These are phyloP conservation scores for Paragyromitra xinjiangensis DNA, from an alignment of 495 filamentous ascomycete species.

Conservation along the genomic window DNA sequence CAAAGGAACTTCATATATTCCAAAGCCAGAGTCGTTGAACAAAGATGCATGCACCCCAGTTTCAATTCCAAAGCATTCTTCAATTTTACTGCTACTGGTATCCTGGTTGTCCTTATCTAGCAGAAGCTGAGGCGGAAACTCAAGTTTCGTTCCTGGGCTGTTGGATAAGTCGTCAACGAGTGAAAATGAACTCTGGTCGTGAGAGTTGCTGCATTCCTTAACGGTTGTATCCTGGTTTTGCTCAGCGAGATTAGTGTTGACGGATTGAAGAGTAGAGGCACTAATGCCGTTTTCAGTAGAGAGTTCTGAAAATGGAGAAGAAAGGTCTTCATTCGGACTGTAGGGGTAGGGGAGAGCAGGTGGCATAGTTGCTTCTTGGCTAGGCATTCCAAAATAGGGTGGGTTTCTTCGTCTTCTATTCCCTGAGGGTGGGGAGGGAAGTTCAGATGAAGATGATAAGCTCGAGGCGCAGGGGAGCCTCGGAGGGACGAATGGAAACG, in stretches of 20 bases:
- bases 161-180: neutral
- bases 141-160: neutral
- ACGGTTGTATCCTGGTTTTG: neutral
- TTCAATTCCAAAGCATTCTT: neutral
- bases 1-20: neutral
- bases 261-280: neutral
- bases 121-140: neutral
- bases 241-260: neutral
- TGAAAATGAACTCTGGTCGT: neutral
- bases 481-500: conserved; percentile 7
- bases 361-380: conserved; percentile 25
- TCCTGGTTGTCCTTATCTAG: neutral
- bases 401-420: neutral
- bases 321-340: conserved; percentile 11
- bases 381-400: conserved; percentile 2
- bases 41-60: conserved; percentile 27
- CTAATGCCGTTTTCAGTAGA: conserved; percentile 2
- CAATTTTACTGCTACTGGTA: neutral
- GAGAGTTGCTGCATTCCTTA: neutral
- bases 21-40: conserved; percentile 18
- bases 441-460: neutral
- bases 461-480: neutral
- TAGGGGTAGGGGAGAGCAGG: neutral
- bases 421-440: neutral
- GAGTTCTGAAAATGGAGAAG: neutral